Evolutionary conservation across 805 yeast species (phyloP).

Genomic region (Teunomyces pallodes): DNA sequence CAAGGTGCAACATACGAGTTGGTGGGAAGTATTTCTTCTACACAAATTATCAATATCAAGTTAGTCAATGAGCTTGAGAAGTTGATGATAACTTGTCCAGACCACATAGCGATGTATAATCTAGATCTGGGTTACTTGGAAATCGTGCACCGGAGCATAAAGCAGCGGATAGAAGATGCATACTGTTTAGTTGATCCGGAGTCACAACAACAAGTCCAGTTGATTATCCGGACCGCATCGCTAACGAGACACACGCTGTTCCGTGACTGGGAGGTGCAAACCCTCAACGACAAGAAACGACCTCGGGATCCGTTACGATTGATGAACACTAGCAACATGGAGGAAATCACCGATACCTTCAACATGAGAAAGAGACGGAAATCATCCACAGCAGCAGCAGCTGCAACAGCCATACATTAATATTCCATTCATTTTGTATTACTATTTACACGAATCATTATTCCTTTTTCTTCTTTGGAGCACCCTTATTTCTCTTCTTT

Average conservation of each 20-base stretch:
- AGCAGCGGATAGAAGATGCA: neutral
- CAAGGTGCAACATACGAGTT: neutral
- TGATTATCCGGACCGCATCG: constrained; percentile 1
- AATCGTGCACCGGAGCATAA: constrained; percentile 5
- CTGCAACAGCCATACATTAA: neutral
- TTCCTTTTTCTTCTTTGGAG: constrained; percentile 64
- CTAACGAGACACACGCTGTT: constrained; percentile 5
- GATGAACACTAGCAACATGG: constrained; percentile 9
- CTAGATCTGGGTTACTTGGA: neutral
- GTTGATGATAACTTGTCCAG: constrained; percentile 2
- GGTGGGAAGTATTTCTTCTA: neutral
- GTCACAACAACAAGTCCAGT: neutral
- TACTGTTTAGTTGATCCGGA: constrained; percentile 1
- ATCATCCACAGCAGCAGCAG: neutral
- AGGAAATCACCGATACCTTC: constrained; percentile 31
- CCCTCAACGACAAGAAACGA: neutral
- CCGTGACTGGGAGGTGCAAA: constrained; percentile 6
- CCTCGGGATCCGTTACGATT: constrained; percentile 2
- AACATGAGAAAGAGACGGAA: constrained; percentile 10
- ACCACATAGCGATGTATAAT: constrained; percentile 7
- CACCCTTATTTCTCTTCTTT: constrained; percentile 86
- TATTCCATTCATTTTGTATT: constrained; percentile 3
- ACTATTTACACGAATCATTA: constrained; percentile 1
- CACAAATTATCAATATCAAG: neutral
- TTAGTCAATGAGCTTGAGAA: neutral